phyloP scores from a whole-genome alignment of 352 stramenopile genomes.

The Phytopythium chamaehyphon region DNA sequence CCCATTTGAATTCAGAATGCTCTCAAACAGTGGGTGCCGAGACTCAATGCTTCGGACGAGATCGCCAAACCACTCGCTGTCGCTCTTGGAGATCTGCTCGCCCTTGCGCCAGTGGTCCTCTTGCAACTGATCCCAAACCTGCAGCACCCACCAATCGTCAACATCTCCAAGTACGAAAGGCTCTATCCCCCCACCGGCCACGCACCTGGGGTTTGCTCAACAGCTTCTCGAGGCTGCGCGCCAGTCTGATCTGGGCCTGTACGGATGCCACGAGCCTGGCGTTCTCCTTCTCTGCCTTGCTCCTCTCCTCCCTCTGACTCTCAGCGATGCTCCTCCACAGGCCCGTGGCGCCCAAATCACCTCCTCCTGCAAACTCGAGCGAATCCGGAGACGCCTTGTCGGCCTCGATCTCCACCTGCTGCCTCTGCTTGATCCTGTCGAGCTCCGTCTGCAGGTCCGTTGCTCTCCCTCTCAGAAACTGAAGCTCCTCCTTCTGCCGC shows the following conservation, averaged over 20 bases:
- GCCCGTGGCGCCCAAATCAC: background rate
- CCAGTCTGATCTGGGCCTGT: slow-evolving; percentile 29
- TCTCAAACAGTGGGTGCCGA: background rate
- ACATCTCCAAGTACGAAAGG: too few relatives aligned
- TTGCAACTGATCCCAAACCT: slow-evolving; percentile 7
- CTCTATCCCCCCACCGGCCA: background rate
- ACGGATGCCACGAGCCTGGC: slow-evolving; percentile 18
- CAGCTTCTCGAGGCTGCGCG: slow-evolving; percentile 24
- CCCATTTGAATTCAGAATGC: background rate
- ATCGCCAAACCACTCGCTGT: background rate
- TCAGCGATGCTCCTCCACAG: slow-evolving; percentile 28
- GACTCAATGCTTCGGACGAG: background rate
- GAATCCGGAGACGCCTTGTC: background rate
- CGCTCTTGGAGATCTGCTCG: background rate
- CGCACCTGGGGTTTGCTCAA: slow-evolving; percentile 18
- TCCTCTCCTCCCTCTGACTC: slow-evolving; percentile 19
- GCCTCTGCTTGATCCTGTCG: slow-evolving; percentile 9
- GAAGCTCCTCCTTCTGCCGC: slow-evolving; percentile 32
- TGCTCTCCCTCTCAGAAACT: slow-evolving; percentile 21
- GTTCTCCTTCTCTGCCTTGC: slow-evolving; percentile 27
- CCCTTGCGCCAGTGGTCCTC: slow-evolving; percentile 1
- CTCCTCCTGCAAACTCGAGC: background rate
- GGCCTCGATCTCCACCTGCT: too few relatives aligned
- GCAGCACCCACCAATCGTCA: too few relatives aligned
- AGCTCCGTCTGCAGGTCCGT: slow-evolving; percentile 23